Evolutionary conservation across 2,329 filamentous ascomycete genomes (phyloP).

Genomic region (Dryadomyces quercus-mongolicae): DNA sequence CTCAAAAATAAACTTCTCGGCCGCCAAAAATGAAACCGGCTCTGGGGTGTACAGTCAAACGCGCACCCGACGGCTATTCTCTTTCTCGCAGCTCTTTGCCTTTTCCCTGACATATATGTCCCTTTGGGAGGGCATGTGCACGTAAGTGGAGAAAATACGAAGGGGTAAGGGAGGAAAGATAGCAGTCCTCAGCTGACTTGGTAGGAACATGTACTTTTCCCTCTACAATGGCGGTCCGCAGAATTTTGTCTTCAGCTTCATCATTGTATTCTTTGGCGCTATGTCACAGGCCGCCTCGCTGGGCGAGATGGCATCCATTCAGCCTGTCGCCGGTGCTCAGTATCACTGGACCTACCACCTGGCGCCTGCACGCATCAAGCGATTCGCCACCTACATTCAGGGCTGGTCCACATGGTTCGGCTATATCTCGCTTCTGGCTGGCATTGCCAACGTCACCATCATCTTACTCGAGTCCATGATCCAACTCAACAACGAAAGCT

Average conservation of each 20-base stretch:
- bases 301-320: slow-evolving; percentile 27
- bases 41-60: slow-evolving; percentile 6
- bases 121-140: slow-evolving; percentile 7
- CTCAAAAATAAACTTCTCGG: background rate
- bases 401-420: slow-evolving; percentile 29
- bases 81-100: slow-evolving; percentile 9
- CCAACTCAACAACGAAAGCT: slow-evolving; percentile 5
- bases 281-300: slow-evolving; percentile 21
- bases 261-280: slow-evolving; percentile 19
- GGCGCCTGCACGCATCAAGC: background rate
- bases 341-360: slow-evolving; percentile 26
- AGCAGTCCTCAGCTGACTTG: background rate
- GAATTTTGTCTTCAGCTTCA: slow-evolving; percentile 18
- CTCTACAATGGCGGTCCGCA: slow-evolving; percentile 22
- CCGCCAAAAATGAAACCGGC: background rate
- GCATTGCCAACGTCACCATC: slow-evolving; percentile 21
- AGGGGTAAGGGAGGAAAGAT: no score
- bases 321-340: slow-evolving; percentile 27
- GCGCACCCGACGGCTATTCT: slow-evolving; percentile 7
- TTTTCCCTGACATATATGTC: slow-evolving; percentile 8
- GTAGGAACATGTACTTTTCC: slow-evolving; percentile 11
- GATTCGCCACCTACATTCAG: slow-evolving; percentile 9
- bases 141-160: background rate
- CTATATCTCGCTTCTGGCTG: slow-evolving; percentile 23
- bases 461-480: slow-evolving; percentile 18